A percentile compares a stretch with the other conserved stretches of the same genome.
phyloP scores from a whole-genome alignment of 768 basidiomycete genomes.

The Psilocybe cyanescens region DNA sequence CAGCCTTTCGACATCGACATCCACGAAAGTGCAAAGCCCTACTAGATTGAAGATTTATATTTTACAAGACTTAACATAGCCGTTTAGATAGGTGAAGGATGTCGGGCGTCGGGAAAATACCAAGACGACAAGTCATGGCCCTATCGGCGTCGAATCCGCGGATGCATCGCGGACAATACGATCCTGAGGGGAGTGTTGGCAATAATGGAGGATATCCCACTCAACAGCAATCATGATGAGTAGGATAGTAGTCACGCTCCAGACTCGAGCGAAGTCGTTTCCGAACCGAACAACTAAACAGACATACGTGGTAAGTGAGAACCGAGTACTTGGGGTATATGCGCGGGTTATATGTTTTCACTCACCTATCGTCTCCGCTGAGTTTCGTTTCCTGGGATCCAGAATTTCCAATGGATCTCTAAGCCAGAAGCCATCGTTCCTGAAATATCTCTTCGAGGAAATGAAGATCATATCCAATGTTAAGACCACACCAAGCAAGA shows the following conservation, averaged over 20 bases:
- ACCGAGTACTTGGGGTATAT: no score
- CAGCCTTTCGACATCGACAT: no score
- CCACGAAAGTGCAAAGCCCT: no score
- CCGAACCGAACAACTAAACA: neutral
- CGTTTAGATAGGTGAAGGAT: no score
- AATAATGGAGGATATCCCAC: neutral
- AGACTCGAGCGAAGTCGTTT: neutral
- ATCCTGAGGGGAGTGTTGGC: neutral
- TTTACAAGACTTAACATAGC: no score
- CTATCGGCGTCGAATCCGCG: no score
- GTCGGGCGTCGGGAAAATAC: no score
- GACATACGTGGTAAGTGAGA: neutral
- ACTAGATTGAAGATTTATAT: no score
- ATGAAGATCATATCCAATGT: neutral
- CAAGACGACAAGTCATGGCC: no score
- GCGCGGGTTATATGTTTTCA: no score
- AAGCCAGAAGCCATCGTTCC: neutral
- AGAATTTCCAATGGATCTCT: neutral
- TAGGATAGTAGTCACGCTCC: neutral
- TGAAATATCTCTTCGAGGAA: neutral
- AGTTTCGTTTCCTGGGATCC: neutral
- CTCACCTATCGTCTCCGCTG: neutral
- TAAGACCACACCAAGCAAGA: neutral
- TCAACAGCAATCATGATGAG: neutral
- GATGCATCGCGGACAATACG: no score